Evolutionary conservation across 768 basidiomycete species (phyloP), one percentile per base, ranked within the genome.

Genomic region (Fomitopsis serialis): DNA sequence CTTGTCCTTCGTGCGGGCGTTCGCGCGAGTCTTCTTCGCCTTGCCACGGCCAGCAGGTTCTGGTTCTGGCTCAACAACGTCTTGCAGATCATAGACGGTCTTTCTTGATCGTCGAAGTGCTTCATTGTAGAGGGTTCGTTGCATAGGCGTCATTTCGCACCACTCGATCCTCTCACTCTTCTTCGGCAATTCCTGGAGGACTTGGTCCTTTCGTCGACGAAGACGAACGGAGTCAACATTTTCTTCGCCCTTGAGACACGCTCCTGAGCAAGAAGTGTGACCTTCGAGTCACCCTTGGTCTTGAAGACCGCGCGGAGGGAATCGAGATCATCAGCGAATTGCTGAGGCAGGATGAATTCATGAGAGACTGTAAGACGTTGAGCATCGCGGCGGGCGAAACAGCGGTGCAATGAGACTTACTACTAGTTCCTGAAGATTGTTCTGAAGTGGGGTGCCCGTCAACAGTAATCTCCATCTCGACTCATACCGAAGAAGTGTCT

Each of bases 201-300:
- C 90, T 73, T 97, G 94, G 62, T 95, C 93, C 71, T 99, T 99
- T 61, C 95, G 81, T 54, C 97, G 81, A n/a, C 97, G 87, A 19
- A 99, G 77, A 98, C 95, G 67, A 99, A 99, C 0, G 97, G 97
- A 7, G 93, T 97, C 89, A 99, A 93, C 94, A 99, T 98, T 68
- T 92, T 93, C 73, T 98, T 96, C 6, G 97, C 97, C 57, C 95
- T 75, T 19, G 91, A 92, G 22, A 98, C 90, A 47, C 97, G 89
- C 66, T 95, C 89, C 64, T 92, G 87, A 3, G 96, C 91, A 23
- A 98, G 84, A 22, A 98, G 69, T 24, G 90, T 88, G 47, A 89
- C 81, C 54, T 89, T 89, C 12, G 89, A 86, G 62, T 95, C 91
- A n/a, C 92, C 91, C 58, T 91, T 92, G 35, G 92, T 91, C 68